Evolutionary conservation across 257 asterid species (phyloP).

Genomic region (Primulina huaijiensis): DNA sequence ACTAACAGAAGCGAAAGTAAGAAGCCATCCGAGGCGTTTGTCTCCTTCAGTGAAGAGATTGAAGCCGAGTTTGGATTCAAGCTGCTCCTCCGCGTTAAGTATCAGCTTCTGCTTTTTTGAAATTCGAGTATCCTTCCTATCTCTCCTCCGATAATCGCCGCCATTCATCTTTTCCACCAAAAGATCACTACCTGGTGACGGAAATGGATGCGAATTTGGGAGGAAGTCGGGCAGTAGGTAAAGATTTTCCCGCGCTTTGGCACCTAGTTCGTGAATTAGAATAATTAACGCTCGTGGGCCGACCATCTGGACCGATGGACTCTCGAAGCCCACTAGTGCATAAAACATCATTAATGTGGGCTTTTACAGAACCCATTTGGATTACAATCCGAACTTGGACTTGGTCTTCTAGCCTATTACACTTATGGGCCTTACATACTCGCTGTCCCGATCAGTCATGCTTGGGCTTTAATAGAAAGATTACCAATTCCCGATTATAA

Average conservation of each 20-base stretch:
- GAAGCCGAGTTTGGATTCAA: slow-evolving; percentile 82
- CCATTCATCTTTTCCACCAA: slow-evolving; percentile 40
- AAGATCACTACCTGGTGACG: too few relatives aligned
- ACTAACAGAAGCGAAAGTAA: slow-evolving; percentile 78
- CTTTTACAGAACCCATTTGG: too few relatives aligned
- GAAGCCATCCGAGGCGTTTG: slow-evolving; percentile 97
- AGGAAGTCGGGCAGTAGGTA: neutral
- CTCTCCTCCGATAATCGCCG: slow-evolving; percentile 62
- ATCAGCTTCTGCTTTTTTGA: slow-evolving; percentile 89
- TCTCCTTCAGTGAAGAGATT: slow-evolving; percentile 86
- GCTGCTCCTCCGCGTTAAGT: slow-evolving; percentile 84
- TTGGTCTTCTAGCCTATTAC: too few relatives aligned
- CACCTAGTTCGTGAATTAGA: too few relatives aligned
- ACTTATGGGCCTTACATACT: too few relatives aligned
- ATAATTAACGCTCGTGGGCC: neutral
- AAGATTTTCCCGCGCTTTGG: neutral
- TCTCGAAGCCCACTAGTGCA: too few relatives aligned
- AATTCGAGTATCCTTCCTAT: slow-evolving; percentile 63
- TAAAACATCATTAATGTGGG: too few relatives aligned
- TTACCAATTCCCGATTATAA: too few relatives aligned
- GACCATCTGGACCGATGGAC: neutral
- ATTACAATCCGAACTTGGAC: too few relatives aligned
- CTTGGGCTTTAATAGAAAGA: too few relatives aligned
- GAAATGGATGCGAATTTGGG: neutral
- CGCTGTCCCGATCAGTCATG: too few relatives aligned